Conservation (phyloP, 2,329 filamentous ascomycete species). For the Curvularia sp. region DNA sequence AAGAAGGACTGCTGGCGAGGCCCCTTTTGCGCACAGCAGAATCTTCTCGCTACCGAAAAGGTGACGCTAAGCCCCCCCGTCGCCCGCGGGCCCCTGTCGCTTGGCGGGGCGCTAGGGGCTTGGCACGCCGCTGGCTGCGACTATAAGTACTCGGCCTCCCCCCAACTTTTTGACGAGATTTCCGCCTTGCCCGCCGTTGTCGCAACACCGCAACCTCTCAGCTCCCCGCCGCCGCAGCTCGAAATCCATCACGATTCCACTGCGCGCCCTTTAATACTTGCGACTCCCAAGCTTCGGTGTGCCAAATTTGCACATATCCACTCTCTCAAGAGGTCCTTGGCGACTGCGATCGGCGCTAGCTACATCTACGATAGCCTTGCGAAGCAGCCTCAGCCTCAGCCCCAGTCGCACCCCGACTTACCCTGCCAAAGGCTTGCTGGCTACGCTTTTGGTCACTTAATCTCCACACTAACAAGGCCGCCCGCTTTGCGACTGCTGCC, state of each 20-base stretch:
- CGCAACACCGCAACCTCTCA: slow-evolving; percentile 35
- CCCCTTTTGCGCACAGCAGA: slow-evolving; percentile 37
- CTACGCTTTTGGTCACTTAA: slow-evolving; percentile 50
- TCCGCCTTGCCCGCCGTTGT: slow-evolving; percentile 39
- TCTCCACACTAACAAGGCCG: slow-evolving; percentile 35
- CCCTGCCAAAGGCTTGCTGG: slow-evolving; percentile 53
- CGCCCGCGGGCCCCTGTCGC: slow-evolving; percentile 10
- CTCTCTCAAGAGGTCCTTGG: slow-evolving; percentile 38
- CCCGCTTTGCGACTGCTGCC: slow-evolving; percentile 35
- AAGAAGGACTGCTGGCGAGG: slow-evolving; percentile 20
- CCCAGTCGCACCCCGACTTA: slow-evolving; percentile 33
- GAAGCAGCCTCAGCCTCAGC: slow-evolving; percentile 29
- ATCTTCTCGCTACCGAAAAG: slow-evolving; percentile 40
- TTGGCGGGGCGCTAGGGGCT: slow-evolving; percentile 21
- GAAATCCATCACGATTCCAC: slow-evolving; percentile 35
- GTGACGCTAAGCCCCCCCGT: slow-evolving; percentile 23
- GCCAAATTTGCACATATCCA: slow-evolving; percentile 37
- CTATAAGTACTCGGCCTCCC: slow-evolving; percentile 36
- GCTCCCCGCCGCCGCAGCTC: slow-evolving; percentile 37
- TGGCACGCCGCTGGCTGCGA: slow-evolving; percentile 20
- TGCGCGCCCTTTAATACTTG: slow-evolving; percentile 44
- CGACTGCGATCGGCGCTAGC: slow-evolving; percentile 43
- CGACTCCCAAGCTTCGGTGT: slow-evolving; percentile 31
- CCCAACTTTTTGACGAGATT: slow-evolving; percentile 37
- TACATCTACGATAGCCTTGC: slow-evolving; percentile 35